Conservation (phyloP, 2,329 filamentous ascomycete genomes). For the Aspergillus carbonarius region DNA sequence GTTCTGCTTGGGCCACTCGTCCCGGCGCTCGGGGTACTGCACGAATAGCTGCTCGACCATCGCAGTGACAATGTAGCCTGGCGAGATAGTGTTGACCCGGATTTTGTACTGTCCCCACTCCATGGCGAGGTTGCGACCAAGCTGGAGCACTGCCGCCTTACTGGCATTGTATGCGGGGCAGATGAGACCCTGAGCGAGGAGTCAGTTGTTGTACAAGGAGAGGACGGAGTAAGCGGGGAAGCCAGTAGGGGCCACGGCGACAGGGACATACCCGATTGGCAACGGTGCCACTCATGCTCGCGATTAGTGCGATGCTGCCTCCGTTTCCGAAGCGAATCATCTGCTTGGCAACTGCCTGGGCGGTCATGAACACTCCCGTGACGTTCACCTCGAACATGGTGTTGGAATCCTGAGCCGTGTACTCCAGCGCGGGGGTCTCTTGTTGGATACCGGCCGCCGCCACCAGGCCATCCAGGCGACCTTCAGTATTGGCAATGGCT, state of each 20-base stretch:
- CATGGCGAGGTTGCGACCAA: conserved; percentile 48
- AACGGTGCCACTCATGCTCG: conserved; percentile 61
- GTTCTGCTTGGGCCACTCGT: conserved; percentile 77
- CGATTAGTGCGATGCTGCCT: conserved; percentile 63
- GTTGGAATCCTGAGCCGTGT: conserved; percentile 62
- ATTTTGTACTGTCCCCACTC: conserved; percentile 52
- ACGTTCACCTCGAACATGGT: conserved; percentile 63
- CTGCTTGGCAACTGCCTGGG: conserved; percentile 63
- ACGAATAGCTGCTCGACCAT: conserved; percentile 47
- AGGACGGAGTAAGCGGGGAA: neutral
- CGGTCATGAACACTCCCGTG: conserved; percentile 63
- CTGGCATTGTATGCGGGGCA: conserved; percentile 51
- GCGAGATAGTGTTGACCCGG: conserved; percentile 50
- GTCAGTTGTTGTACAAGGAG: conserved; percentile 6
- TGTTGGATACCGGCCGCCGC: conserved; percentile 73
- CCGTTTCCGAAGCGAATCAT: conserved; percentile 62
- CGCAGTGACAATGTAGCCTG: conserved; percentile 49
- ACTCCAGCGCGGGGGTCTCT: conserved; percentile 79
- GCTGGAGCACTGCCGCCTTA: conserved; percentile 50
- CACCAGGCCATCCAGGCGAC: conserved; percentile 76
- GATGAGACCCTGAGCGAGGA: conserved; percentile 42
- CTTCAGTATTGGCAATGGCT: conserved; percentile 67
- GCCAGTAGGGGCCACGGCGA: conserved; percentile 1
- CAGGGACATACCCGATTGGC: conserved; percentile 47
- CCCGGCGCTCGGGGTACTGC: conserved; percentile 77